These are phyloP conservation scores for Oryza rufipogon DNA, from an alignment of 176 grass and related monocot species.

Conservation along the genomic window DNA sequence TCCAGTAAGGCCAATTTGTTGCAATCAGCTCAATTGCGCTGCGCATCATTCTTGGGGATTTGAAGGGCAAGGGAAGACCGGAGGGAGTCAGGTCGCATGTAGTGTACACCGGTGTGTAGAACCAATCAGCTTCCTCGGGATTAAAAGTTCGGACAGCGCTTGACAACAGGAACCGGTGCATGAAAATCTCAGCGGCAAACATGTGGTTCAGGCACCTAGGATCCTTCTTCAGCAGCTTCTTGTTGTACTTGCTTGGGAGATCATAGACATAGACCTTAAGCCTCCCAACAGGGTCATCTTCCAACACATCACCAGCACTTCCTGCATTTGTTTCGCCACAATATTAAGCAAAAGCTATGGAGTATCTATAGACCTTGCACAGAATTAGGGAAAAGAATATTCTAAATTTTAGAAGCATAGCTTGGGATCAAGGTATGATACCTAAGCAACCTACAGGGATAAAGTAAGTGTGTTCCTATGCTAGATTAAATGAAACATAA, in stretches of 20 bases:
- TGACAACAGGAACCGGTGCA: conserved; percentile 81
- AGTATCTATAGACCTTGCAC: conserved; percentile 17
- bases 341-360: conserved; percentile 10
- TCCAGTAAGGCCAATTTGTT: conserved; percentile 86
- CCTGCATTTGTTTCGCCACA: conserved; percentile 56
- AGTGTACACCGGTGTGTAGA: conserved; percentile 81
- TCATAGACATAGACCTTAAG: conserved; percentile 91
- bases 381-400: conserved; percentile 43
- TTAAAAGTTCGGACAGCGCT: conserved; percentile 79
- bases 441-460: conserved; percentile 21
- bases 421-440: conserved; percentile 3
- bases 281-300: conserved; percentile 85
- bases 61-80: conserved; percentile 82
- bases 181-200: conserved; percentile 93
- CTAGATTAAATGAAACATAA: neutral
- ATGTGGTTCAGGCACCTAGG: conserved; percentile 89
- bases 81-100: conserved; percentile 82
- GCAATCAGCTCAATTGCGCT: conserved; percentile 80
- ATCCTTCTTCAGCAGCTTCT: conserved; percentile 76
- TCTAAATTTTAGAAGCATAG: conserved; percentile 20
- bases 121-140: conserved; percentile 87
- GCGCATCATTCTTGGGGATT: conserved; percentile 85
- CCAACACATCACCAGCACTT: conserved; percentile 79
- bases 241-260: conserved; percentile 89
- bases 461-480: conserved; percentile 15